Conservation (phyloP, 805 yeast genomes). For the Metschnikowia noctiluminum region DNA sequence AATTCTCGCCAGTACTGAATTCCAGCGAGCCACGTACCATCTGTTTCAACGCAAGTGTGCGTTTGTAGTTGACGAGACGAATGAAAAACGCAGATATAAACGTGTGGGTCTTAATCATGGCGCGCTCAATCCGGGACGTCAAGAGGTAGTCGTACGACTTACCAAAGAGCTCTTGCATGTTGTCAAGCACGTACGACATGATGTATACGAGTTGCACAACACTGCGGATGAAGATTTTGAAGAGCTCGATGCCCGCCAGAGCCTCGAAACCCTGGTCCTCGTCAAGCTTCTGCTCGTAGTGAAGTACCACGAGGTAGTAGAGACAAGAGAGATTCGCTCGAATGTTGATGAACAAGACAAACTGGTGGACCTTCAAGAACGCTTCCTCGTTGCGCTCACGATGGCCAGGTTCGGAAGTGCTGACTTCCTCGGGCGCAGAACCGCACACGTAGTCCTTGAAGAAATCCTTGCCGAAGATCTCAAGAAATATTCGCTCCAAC, state of each 20-base stretch:
- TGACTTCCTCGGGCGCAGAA: constrained; percentile 23
- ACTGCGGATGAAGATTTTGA: constrained; percentile 38
- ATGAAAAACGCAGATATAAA: constrained; percentile 38
- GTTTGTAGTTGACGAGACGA: constrained; percentile 37
- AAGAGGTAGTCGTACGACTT: constrained; percentile 35
- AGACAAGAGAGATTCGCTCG: constrained; percentile 39
- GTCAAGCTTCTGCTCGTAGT: constrained; percentile 34
- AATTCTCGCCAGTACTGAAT: constrained; percentile 10
- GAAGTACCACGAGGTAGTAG: constrained; percentile 39
- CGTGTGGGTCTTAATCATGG: constrained; percentile 40
- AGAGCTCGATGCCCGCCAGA: constrained; percentile 39
- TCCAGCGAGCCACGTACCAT: constrained; percentile 7
- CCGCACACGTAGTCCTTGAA: constrained; percentile 37
- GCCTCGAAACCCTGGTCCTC: constrained; percentile 28
- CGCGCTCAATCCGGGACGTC: constrained; percentile 36
- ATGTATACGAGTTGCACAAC: constrained; percentile 42
- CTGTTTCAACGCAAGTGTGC: constrained; percentile 24
- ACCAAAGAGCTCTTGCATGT: constrained; percentile 41
- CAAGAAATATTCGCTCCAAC: constrained; percentile 33
- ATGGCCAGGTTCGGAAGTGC: constrained; percentile 5
- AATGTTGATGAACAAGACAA: constrained; percentile 33
- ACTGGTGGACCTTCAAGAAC: constrained; percentile 34
- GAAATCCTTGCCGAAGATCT: constrained; percentile 41
- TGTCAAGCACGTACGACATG: constrained; percentile 41
- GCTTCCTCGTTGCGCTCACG: constrained; percentile 27